A percentile compares a stretch with the other conserved stretches of the same genome.
These are phyloP conservation scores for Stygiomarasmius scandens DNA, from an alignment of 1,284 basidiomycete genomes.

Conservation along the genomic window DNA sequence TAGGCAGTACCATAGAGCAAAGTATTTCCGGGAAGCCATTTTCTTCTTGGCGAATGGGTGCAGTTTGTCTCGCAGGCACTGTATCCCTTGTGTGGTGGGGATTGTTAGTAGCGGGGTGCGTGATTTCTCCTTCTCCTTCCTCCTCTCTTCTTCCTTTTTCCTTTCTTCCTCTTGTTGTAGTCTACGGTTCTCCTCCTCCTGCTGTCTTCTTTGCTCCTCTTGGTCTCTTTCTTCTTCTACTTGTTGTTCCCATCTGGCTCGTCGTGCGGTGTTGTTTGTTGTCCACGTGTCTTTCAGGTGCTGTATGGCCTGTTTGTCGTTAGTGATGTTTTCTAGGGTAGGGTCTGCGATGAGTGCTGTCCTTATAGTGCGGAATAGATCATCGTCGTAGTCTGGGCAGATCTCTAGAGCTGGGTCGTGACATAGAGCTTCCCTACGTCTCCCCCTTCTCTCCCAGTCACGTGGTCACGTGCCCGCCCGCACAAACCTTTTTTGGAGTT, in stretches of 20 bases:
- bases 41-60: constrained; percentile 2
- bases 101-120: neutral
- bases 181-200: neutral
- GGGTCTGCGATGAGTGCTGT: too few species aligned
- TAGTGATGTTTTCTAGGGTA: neutral
- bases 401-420: too few species aligned
- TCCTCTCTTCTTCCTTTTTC: neutral
- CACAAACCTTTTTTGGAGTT: too few species aligned
- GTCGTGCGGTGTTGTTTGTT: neutral
- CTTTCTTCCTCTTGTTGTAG: neutral
- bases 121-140: neutral
- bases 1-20: constrained; percentile 7
- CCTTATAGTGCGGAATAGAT: too few species aligned
- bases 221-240: neutral
- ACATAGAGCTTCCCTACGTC: too few species aligned
- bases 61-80: neutral
- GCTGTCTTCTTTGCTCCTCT: neutral
- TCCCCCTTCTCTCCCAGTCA: too few species aligned
- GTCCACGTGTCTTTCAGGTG: neutral
- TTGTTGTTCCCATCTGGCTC: neutral
- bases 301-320: neutral
- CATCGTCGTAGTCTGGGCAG: too few species aligned
- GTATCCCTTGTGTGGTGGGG: neutral
- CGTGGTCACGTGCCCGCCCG: too few species aligned
- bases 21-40: neutral